These are phyloP conservation scores for Chlorella sp. DNA, from an alignment of 139 green algal species.

Conservation along the genomic window DNA sequence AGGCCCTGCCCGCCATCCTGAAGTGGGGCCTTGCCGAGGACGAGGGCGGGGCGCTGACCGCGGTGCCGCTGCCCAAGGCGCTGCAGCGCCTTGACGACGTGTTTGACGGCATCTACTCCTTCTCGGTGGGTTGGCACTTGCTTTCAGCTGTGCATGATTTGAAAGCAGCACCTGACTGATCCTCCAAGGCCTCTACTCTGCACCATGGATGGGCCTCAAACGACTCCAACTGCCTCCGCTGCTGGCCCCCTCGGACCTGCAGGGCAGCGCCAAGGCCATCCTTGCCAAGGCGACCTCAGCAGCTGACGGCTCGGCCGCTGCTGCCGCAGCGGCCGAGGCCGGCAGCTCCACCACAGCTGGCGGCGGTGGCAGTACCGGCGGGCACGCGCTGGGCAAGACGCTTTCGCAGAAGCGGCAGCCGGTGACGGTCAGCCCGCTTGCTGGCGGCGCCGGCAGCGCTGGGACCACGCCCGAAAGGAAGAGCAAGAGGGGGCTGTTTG, in stretches of 20 bases:
- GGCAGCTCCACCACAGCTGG: no score
- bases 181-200: not conserved
- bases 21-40: slow-evolving; percentile 51
- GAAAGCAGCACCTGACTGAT: not conserved
- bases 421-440: not conserved
- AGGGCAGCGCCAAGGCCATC: slow-evolving; percentile 1
- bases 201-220: not conserved
- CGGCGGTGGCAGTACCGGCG: not conserved
- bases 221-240: not conserved
- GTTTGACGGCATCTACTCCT: slow-evolving; percentile 1
- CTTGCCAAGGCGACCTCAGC: not conserved
- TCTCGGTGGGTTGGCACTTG: not conserved
- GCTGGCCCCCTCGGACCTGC: not conserved
- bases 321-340: no score
- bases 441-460: not conserved
- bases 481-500: slow-evolving; percentile 4
- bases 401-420: not conserved
- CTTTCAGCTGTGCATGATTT: not conserved
- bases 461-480: not conserved
- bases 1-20: slow-evolving; percentile 53
- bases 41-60: not conserved
- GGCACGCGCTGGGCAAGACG: not conserved
- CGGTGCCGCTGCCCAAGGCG: slow-evolving; percentile 8
- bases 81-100: not conserved
- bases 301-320: not conserved